Percentiles rank a stretch among this genome's conserved stretches.
Evolutionary conservation across 768 basidiomycete genomes (phyloP).

Genomic region (Mycena albidolilacea): DNA sequence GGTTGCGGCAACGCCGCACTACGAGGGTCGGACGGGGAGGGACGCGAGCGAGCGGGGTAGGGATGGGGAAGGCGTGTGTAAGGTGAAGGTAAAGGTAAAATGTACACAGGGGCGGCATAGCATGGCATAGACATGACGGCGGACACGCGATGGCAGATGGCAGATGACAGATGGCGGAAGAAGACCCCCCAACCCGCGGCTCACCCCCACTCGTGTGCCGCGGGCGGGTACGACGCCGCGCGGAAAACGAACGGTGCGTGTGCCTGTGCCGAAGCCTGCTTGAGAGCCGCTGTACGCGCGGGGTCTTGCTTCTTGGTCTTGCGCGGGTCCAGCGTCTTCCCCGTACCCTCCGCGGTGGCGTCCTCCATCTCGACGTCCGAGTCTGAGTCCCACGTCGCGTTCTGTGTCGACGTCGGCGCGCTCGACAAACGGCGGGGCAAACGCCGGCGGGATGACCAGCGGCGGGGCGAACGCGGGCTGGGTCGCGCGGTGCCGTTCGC

Average conservation of each 20-base stretch:
- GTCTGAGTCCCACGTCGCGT: background rate
- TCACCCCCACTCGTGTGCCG: background rate
- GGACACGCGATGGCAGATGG: too few species aligned
- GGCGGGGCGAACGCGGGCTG: conserved; percentile 29
- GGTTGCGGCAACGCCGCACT: too few species aligned
- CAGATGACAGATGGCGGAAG: too few species aligned
- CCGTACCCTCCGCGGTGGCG: background rate
- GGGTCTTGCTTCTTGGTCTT: background rate
- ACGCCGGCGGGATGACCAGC: conserved; percentile 33
- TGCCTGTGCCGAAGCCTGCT: background rate
- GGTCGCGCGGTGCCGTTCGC: conserved; percentile 38
- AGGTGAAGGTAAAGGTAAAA: too few species aligned
- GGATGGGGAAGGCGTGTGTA: too few species aligned
- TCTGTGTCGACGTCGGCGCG: too few species aligned
- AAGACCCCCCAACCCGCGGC: background rate
- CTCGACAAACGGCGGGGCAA: conserved; percentile 23
- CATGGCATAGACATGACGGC: too few species aligned
- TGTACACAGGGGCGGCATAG: too few species aligned
- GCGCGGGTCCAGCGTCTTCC: background rate
- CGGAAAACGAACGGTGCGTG: background rate
- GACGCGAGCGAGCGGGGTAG: too few species aligned
- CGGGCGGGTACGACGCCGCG: conserved; percentile 15
- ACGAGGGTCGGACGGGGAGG: too few species aligned
- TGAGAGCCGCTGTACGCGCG: background rate
- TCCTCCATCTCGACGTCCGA: conserved; percentile 25